Evolutionary conservation across 129 eudicot genomes (phyloP), one percentile per base, ranked within the genome.

Genomic region (Erigeron canadensis): DNA sequence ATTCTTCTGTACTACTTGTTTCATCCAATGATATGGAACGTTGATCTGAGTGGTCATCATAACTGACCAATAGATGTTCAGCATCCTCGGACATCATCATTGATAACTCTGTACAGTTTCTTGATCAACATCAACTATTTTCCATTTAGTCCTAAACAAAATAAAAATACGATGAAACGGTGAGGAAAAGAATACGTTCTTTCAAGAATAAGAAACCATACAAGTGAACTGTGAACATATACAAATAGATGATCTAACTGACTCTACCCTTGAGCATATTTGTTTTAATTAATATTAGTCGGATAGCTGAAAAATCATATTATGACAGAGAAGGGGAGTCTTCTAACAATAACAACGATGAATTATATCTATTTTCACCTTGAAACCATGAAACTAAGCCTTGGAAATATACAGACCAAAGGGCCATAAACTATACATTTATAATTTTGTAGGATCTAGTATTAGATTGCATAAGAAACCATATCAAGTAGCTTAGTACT

Each of bases 1-100:
- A 90, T 77, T 95, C 99, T 81, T 95, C 99, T 1, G 94, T 68
- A 80, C 99, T 95, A 71, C 94, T 95, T 66, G 91, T 79, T 21
- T 95, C 97, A 70, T 95, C 99, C 51, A 88, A 79, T 13, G 99
- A 95, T 54, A 90, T 68, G 15, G 99, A 95, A 69, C 99, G 80
- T 67, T 94, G 97, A 78, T 94, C 99, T 22, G 94, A 90, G 71
- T 84, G 91, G 64, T 95, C 97, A 43, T 86, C 99, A 45, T 90
- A 95, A 17, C 81, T 67, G 19, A 78, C 81, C 96, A 95, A 82
- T 70, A 88, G 80, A 12, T 84, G 87, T 47, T 76, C 91, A 50
- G 81, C 84, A 69, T 90, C 96, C 67, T 95, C 94, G 10, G 96
- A 90, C 96, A 95, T 89, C 78, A 80, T 81, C 54, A 73, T 68